Conservation (phyloP, 495 filamentous ascomycete species). For the Hypoxylon subgilvum region DNA sequence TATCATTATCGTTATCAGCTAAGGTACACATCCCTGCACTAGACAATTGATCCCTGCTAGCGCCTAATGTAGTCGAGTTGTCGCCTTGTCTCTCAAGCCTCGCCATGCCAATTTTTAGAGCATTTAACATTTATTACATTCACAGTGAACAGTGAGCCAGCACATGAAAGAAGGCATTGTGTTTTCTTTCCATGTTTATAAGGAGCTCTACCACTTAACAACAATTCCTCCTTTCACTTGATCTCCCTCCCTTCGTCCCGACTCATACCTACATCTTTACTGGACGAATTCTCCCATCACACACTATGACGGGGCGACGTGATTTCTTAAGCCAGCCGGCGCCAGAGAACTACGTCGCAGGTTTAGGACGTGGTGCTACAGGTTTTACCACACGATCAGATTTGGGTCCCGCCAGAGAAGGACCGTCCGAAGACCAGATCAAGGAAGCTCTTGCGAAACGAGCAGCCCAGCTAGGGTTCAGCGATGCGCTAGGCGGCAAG, state of each 20-base stretch:
- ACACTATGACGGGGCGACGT: slow-evolving; percentile 74
- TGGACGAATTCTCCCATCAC: background rate
- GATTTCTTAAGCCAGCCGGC: slow-evolving; percentile 91
- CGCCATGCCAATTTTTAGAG: background rate
- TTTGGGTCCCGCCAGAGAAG: slow-evolving; percentile 93
- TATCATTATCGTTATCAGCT: background rate
- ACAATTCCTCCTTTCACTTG: background rate
- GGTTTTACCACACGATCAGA: slow-evolving; percentile 98
- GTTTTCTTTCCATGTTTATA: no score
- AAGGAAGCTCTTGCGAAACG: slow-evolving; percentile 94
- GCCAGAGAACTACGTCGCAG: slow-evolving; percentile 97
- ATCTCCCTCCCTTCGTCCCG: background rate
- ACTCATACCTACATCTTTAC: background rate
- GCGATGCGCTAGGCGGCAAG: slow-evolving; percentile 79
- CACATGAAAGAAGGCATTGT: no score
- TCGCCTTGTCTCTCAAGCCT: no score
- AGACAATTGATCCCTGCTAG: no score
- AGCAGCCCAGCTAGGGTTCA: slow-evolving; percentile 78
- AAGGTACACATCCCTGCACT: no score
- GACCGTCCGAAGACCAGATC: slow-evolving; percentile 96
- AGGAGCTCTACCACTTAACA: no score
- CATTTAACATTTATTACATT: no score
- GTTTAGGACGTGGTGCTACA: slow-evolving; percentile 95
- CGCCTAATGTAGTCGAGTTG: background rate
- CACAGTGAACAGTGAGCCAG: no score